Evolutionary conservation across 1,284 basidiomycete genomes (phyloP).

Genomic region (Afroboletus lepidellus): DNA sequence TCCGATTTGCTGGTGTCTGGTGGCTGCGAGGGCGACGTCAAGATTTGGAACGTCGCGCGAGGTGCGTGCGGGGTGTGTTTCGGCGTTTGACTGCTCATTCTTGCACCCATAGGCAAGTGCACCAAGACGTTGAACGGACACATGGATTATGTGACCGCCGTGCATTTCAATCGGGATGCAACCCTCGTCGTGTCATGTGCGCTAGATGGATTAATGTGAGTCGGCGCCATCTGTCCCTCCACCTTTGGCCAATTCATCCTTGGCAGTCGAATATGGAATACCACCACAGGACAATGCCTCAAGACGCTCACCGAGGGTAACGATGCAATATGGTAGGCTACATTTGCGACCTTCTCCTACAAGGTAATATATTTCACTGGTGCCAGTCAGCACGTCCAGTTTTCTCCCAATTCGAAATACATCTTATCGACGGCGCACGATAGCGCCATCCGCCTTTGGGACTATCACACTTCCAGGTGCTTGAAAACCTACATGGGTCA

Average conservation of each 20-base stretch:
- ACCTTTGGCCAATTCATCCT: conserved; percentile 1
- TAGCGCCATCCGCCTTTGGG: conserved; percentile 90
- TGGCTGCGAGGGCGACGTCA: conserved; percentile 88
- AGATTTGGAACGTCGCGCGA: conserved; percentile 87
- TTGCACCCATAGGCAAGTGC: conserved; percentile 57
- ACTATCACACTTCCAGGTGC: conserved; percentile 88
- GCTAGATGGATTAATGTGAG: conserved; percentile 92
- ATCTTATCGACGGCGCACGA: conserved; percentile 92
- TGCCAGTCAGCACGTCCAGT: conserved; percentile 78
- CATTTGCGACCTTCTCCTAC: conserved; percentile 13
- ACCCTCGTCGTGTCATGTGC: conserved; percentile 89
- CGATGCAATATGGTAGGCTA: conserved; percentile 80
- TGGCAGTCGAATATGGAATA: conserved; percentile 93
- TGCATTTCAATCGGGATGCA: conserved; percentile 92
- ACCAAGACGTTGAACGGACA: conserved; percentile 88
- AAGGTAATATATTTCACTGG: not conserved
- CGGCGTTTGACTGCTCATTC: not conserved
- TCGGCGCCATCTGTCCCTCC: conserved; percentile 39
- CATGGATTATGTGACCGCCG: conserved; percentile 90
- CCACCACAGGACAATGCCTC: conserved; percentile 88
- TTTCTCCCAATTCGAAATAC: conserved; percentile 93
- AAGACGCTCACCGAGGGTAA: conserved; percentile 94
- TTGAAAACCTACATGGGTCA: conserved; percentile 91
- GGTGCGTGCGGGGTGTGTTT: conserved; percentile 45
- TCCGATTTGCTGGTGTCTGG: conserved; percentile 90